phyloP scores from a whole-genome alignment of 805 yeast genomes.

The Metschnikowia continentalis region DNA sequence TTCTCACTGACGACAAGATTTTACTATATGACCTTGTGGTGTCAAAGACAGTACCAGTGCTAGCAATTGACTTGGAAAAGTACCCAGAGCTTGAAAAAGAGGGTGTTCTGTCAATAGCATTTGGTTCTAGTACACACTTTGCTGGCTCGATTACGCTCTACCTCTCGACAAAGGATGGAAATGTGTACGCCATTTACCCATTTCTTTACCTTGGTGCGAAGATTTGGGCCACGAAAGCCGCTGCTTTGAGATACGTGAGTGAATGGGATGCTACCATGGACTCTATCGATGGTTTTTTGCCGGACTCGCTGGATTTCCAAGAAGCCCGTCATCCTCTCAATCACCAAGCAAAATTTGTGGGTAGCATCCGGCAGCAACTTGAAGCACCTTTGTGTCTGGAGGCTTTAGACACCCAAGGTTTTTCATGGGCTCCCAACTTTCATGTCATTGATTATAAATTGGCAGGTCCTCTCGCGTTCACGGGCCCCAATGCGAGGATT shows the following conservation, averaged over 20 bases:
- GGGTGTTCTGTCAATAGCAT: slow-evolving; percentile 12
- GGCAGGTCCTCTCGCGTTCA: slow-evolving; percentile 8
- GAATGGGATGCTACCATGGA: slow-evolving; percentile 9
- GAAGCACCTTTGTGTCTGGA: slow-evolving; percentile 4
- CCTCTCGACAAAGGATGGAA: slow-evolving; percentile 11
- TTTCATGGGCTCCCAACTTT: background rate
- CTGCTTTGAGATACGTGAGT: slow-evolving; percentile 6
- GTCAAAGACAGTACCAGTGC: slow-evolving; percentile 10
- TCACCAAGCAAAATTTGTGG: slow-evolving; percentile 6
- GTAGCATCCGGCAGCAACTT: slow-evolving; percentile 3
- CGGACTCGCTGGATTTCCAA: slow-evolving; percentile 10
- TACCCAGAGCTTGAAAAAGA: slow-evolving; percentile 6
- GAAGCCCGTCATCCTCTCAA: slow-evolving; percentile 5
- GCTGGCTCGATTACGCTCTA: slow-evolving; percentile 15
- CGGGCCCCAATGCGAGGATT: slow-evolving; percentile 6
- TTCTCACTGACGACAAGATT: slow-evolving; percentile 9
- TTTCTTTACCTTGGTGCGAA: slow-evolving; percentile 7
- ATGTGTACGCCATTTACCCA: slow-evolving; percentile 13
- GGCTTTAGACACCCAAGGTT: background rate
- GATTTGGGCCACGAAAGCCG: slow-evolving; percentile 8
- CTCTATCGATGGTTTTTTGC: slow-evolving; percentile 6
- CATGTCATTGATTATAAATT: background rate
- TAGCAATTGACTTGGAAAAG: slow-evolving; percentile 3
- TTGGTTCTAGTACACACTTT: slow-evolving; percentile 13
- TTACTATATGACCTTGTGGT: slow-evolving; percentile 14